A percentile compares a stretch with the other conserved stretches of the same genome.
Conservation (phyloP, 2,329 filamentous ascomycete species). For the Ophiostoma sp. region DNA sequence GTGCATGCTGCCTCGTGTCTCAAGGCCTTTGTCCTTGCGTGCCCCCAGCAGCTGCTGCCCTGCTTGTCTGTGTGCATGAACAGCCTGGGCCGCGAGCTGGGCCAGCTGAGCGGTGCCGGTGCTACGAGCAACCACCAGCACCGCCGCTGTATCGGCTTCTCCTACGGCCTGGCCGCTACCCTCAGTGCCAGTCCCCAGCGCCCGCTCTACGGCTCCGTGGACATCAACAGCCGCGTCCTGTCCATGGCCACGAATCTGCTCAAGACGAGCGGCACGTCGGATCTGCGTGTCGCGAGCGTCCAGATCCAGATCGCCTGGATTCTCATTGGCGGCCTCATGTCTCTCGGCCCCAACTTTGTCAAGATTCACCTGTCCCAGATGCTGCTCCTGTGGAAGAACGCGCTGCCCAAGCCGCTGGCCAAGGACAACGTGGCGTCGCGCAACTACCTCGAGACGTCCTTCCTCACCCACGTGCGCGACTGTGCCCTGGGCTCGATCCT, state of each 20-base stretch:
- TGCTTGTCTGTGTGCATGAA: conserved; percentile 96
- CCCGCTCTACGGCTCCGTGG: conserved; percentile 88
- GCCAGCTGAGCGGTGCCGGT: conserved; percentile 66
- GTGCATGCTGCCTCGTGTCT: conserved; percentile 82
- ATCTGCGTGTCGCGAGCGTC: conserved; percentile 83
- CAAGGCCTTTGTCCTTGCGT: conserved; percentile 80
- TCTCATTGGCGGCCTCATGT: conserved; percentile 92
- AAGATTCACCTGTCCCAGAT: conserved; percentile 96
- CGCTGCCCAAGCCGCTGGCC: conserved; percentile 85
- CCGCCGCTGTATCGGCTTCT: conserved; percentile 80
- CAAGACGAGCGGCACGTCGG: conserved; percentile 86
- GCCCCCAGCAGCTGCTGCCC: conserved; percentile 83
- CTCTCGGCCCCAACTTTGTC: conserved; percentile 92
- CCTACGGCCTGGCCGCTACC: conserved; percentile 84
- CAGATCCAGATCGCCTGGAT: conserved; percentile 99
- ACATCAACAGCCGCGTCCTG: conserved; percentile 87
- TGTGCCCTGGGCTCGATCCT: conserved; percentile 88
- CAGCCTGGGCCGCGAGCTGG: conserved; percentile 80
- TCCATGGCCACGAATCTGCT: conserved; percentile 86
- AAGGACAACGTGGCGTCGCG: conserved; percentile 84
- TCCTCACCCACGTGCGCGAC: conserved; percentile 88
- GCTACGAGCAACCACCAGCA: conserved; percentile 55
- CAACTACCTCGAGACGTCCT: conserved; percentile 82
- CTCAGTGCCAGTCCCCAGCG: conserved; percentile 84
- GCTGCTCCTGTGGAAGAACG: conserved; percentile 93